Evolutionary conservation across 2,329 filamentous ascomycete genomes (phyloP), one percentile per base, ranked within the genome.

Genomic region (Neophaeococcomyces mojaviensis): DNA sequence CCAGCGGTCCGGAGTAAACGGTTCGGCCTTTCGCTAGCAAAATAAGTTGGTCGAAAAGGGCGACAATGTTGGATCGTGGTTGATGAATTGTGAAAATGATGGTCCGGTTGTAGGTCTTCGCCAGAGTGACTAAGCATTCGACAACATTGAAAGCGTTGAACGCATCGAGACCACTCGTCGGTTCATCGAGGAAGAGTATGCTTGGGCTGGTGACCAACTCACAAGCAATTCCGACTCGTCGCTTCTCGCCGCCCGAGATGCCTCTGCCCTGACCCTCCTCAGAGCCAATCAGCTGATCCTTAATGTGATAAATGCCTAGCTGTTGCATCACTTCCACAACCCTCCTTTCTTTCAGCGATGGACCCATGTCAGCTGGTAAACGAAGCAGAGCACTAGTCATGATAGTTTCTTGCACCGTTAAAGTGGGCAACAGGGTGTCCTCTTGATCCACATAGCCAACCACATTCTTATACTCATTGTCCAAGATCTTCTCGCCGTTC

Each of bases 71-170:
- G 9, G 92, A 98, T 55, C 94, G 81, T 31, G 92, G 92, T 60
- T 98, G 92, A 64, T 98, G 92, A 53, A 98, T 98, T 12, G 92
- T 98, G 68, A 98, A 96, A 51, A 98, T 85, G 46, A 98, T 88
- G 1, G 94, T 98, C 50, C 94, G 79, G 68, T 96, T 94, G 70
- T 97, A 98, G 34, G 82, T 92, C 71, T 95, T 96, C 42, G 94
- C 92, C 36, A 98, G 70, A 1, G 85, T 95, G 32, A 97, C 90
- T 8, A 98, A 76, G 59, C 89, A 97, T 64, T 98, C 92, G 20
- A 98, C 81, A 32, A 98, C 92, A 54, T 98, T 98, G 73, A 92
- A 98, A 4, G 94, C 94, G 61, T 98, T 98, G 72, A 82, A 98
- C 1, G 92, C 88, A 64, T 98, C 92, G 18, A 97, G 74, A 44